Evolutionary conservation across 2,329 filamentous ascomycete genomes (phyloP), one percentile per base, ranked within the genome.

Genomic region (Biscogniauxia marginata): DNA sequence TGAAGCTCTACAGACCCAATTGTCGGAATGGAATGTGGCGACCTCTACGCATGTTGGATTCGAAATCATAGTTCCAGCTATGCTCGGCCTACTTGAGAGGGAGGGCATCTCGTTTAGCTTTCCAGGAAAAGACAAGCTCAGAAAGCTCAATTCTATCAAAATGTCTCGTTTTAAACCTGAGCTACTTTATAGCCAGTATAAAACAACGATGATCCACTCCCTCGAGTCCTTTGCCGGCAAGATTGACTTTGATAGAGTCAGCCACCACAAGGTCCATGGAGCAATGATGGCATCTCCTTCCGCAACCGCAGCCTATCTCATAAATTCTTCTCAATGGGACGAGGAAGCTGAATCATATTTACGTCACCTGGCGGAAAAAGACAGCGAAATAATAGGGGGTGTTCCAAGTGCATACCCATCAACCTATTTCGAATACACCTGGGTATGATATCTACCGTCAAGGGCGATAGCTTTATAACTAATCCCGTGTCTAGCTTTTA

Each of bases 211-310:
- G 7, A 7, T 72, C 2, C 70, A 75, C 53, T 74, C 72, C 1
- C 59, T 75, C 0, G 74, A 75, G 49, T 71, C 70, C 1, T 71
- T 74, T 43, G 62, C 68, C 44, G 68, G 72, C 3, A 62, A 52
- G 24, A 61, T 71, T 19, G 66, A 74, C 44, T 76, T 75, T 55
- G 58, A 71, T 47, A 61, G 59, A 44, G 53, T 75, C 3, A 47
- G 46, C 6, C 68, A 73, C 8, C 69, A 71, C 44, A 66, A 63
- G 52, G 57, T 65, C 16, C 57, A 60, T 44, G 71, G 70, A 1
- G 60, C 60, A 7, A 71, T 74, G 56, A 65, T 73, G 61, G 70
- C 58, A 2, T 74, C 71, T 2, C 73, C 74, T 7, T 71, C 73
- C 1, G 69, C 73, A 1, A 75, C 73, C 0, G 73, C 73, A 0